Evolutionary conservation across 352 stramenopile genomes (phyloP), one percentile per base, ranked within the genome.

Genomic region (Globisporangium rhizosaccharum): DNA sequence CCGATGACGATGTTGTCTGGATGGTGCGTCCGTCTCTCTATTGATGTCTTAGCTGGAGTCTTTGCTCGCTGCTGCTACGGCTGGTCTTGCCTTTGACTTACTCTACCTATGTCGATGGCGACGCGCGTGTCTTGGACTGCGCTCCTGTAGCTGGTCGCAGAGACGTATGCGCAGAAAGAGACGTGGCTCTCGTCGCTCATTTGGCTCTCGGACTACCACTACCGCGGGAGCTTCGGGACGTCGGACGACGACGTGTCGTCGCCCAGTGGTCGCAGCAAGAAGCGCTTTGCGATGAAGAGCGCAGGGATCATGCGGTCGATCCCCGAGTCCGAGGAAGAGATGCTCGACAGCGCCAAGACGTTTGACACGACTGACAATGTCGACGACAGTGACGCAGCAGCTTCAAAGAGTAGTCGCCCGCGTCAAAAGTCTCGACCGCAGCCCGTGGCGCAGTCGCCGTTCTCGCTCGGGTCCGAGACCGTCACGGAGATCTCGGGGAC

Each of bases 161-260:
- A 93, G 23, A 87, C 74, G 26, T 86, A 87, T 52, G 82, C 70
- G 17, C 84, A 92, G 51, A 95, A 93, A 56, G 83, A 95, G 63
- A 83, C 81, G n/a, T 95, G 85, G 85, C 59, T 94, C 0, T 87
- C 82, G n/a, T 63, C 81, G 23, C 62, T 95, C 23, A 90, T 95
- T 26, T 95, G 85, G 85, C 63, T 90, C 11, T 92, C 83, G 3
- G 85, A 95, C 62, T 95, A 92, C 44, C 88, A 93, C 64, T 92
- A 84, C 59, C 68, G 82, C 39, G 65, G 65, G 2, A 59, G 25
- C 33, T 59, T 73, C 39, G 51, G 52, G 3, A 39, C 44, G 7
- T 42, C 42, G 10, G 59, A 54, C 3, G 62, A 66, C 6, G 62
- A 56, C 14, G 51, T 33, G n/a, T 20, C 42, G 17, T 64, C 56